A percentile compares a stretch with the other conserved stretches of the same genome.
Evolutionary conservation across 108 stramenopile genomes (phyloP).

Genomic region (Cyclotella kingstonii): DNA sequence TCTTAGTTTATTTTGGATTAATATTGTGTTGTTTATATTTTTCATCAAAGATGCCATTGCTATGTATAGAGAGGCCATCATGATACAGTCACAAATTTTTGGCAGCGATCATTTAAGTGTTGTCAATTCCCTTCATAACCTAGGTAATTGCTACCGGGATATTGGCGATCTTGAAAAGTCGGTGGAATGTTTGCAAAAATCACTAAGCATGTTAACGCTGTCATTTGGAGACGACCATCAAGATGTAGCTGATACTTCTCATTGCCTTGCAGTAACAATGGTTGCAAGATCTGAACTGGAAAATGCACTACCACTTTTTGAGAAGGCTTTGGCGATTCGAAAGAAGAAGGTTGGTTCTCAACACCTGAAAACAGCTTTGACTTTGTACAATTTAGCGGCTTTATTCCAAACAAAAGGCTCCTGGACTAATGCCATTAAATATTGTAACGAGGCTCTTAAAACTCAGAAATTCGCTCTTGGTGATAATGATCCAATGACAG

Average conservation of each 20-base stretch:
- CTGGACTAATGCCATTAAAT: constrained; percentile 42
- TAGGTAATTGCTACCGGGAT: constrained; percentile 48
- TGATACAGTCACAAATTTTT: constrained; percentile 39
- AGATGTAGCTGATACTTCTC: constrained; percentile 49
- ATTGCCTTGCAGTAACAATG: constrained; percentile 44
- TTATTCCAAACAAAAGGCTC: constrained; percentile 39
- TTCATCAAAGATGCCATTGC: constrained; percentile 26
- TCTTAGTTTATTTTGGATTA: background rate
- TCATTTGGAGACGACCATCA: constrained; percentile 37
- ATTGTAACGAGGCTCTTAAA: constrained; percentile 46
- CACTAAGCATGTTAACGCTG: constrained; percentile 25
- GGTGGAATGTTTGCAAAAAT: constrained; percentile 36
- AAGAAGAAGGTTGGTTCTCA: constrained; percentile 28
- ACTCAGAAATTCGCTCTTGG: constrained; percentile 22
- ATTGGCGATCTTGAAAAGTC: constrained; percentile 44
- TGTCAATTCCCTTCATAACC: constrained; percentile 49
- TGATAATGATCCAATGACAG: constrained; percentile 23
- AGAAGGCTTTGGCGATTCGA: constrained; percentile 30
- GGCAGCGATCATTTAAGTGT: constrained; percentile 39
- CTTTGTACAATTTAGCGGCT: constrained; percentile 38
- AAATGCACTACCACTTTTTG: constrained; percentile 32
- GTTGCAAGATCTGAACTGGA: constrained; percentile 39
- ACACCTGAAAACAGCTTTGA: constrained; percentile 31
- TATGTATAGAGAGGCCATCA: constrained; percentile 49
- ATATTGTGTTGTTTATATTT: background rate